Base-by-base conservation (phyloP, 1,284 basidiomycete species). In the Boletus mariae region DNA sequence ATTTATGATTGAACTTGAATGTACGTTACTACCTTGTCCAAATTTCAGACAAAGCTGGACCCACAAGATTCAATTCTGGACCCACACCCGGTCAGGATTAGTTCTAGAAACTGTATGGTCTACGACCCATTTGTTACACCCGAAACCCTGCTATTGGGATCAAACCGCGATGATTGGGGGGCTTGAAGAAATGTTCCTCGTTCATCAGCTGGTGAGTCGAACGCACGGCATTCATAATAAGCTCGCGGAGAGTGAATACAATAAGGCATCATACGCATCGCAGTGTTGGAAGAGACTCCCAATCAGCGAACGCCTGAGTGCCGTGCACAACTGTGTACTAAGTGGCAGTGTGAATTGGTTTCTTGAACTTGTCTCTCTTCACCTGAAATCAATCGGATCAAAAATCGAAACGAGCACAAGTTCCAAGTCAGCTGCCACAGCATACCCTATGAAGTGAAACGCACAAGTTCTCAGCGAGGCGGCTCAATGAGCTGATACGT, bases 201-300 rank as follows among this genome's bases (percentile, higher is more conserved):
- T 40, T 20, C 38, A 40, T 23, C 17, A 10, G 10, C 38, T 20
- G 10, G 5, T 10, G 20, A 20, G 20, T 13, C 15, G 15, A 38
- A 26, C 25, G 26, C 20, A n/a, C 8, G 32, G 17, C 8, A 20
- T 17, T 40, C 20, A 34, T 45, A 38, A 43, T 20, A 20, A 20
- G n/a, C 20, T 47, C 51, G 31, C 41, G 23, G 56, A 50, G 45
- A 46, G 47, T 31, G 47, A 55, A 45, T 28, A 32, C 45, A 32
- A 41, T n/a, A n/a, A 28, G 13, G 7, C 2, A 26, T 28, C 35
- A 46, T 35, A 35, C 32, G 20, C 45, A 37, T 38, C 26, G 17
- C 31, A 38, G 34, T 38, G 17, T 20, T 20, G 20, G 20, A 20
- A 20, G 20, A 26, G n/a, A 37, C 35, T n/a, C 35, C 35, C 35